Percentiles rank a stretch among this genome's conserved stretches.
phyloP scores from a whole-genome alignment of 257 asterid species.

The Rubia yunnanensis region DNA sequence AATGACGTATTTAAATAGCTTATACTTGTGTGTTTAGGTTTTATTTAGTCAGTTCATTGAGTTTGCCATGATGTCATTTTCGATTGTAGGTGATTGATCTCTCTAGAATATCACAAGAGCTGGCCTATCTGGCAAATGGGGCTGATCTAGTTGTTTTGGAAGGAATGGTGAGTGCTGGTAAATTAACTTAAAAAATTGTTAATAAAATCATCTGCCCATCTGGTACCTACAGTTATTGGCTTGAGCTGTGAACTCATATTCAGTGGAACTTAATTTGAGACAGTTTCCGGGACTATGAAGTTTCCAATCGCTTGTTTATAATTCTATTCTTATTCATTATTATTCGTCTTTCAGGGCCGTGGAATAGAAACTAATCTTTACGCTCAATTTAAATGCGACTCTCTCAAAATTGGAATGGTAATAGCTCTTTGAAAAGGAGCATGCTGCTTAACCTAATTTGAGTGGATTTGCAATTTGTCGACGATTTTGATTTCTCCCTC shows the following conservation, averaged over 20 bases:
- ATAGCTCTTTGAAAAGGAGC: conserved; percentile 6
- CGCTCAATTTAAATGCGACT: conserved; percentile 85
- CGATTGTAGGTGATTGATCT: conserved; percentile 70
- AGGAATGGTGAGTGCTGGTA: conserved; percentile 65
- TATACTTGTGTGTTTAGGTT: not conserved
- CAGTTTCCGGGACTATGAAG: too few species aligned
- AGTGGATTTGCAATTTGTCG: conserved; percentile 1
- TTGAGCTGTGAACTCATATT: not conserved
- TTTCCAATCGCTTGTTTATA: not conserved
- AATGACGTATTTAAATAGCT: conserved; percentile 2
- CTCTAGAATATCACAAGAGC: conserved; percentile 77
- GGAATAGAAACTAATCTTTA: conserved; percentile 96
- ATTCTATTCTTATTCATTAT: not conserved
- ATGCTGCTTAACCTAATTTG: not conserved
- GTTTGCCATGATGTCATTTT: not conserved
- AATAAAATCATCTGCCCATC: too few species aligned
- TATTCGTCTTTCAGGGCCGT: conserved; percentile 57
- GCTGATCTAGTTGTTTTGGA: conserved; percentile 90
- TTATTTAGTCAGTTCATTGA: not conserved
- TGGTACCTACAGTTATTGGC: too few species aligned
- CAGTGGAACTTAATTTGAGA: not conserved
- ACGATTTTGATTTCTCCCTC: not conserved
- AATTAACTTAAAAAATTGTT: not conserved
- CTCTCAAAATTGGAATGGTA: conserved; percentile 94
- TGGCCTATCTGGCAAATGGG: conserved; percentile 78